phyloP scores from a whole-genome alignment of 768 basidiomycete species.

The Coprinopsis sp. region DNA sequence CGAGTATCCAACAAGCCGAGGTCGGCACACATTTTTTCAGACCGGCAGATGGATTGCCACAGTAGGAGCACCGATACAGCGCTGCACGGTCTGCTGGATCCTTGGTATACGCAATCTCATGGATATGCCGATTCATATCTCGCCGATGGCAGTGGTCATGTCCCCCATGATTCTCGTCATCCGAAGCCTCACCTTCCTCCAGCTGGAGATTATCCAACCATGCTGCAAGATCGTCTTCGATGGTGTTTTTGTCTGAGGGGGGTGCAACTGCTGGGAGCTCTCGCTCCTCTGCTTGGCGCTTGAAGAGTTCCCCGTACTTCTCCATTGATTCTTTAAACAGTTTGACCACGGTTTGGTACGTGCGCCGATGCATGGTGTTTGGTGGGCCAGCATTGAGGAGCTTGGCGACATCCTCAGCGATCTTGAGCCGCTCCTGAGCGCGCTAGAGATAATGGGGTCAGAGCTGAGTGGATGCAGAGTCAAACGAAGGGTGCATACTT shows the following conservation, averaged over 20 bases:
- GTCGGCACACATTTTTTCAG: slow-evolving; percentile 6
- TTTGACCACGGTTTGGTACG: slow-evolving; percentile 47
- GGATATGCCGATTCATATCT: slow-evolving; percentile 16
- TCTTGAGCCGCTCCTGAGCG: slow-evolving; percentile 36
- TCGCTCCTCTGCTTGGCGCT: slow-evolving; percentile 25
- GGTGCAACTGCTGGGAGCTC: slow-evolving; percentile 22
- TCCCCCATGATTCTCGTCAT: not conserved
- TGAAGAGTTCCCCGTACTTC: slow-evolving; percentile 45
- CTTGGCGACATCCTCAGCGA: slow-evolving; percentile 37
- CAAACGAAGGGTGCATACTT: slow-evolving; percentile 31
- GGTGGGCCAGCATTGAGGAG: slow-evolving; percentile 42
- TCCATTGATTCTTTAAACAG: slow-evolving; percentile 39
- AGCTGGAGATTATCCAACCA: slow-evolving; percentile 51
- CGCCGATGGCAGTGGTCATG: not conserved
- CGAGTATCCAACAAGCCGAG: not conserved
- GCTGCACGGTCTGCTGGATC: slow-evolving; percentile 45
- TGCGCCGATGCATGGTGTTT: slow-evolving; percentile 47
- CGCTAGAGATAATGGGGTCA: too few relatives aligned
- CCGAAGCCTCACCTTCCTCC: slow-evolving; percentile 28
- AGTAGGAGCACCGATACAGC: slow-evolving; percentile 61
- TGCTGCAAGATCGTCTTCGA: slow-evolving; percentile 52
- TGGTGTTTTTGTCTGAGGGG: too few relatives aligned
- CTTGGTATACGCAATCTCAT: slow-evolving; percentile 36
- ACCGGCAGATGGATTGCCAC: slow-evolving; percentile 48
- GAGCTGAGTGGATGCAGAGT: not conserved